phyloP scores from a whole-genome alignment of 2,329 filamentous ascomycete species.

The Setomelanomma holmii region DNA sequence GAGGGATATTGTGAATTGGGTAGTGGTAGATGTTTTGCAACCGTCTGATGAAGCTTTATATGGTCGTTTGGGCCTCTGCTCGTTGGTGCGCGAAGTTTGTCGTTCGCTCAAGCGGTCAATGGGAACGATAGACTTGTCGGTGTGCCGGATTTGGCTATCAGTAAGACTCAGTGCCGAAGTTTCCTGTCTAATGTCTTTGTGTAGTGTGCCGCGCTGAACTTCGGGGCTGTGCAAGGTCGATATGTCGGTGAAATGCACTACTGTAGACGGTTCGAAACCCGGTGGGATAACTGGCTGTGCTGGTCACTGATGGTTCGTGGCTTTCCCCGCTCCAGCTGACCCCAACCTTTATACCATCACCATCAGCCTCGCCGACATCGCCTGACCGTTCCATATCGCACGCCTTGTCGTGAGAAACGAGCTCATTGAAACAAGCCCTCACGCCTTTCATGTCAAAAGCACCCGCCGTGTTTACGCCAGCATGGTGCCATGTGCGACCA shows the following conservation, averaged over 20 bases:
- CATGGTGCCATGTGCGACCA: not conserved
- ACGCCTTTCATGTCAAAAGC: constrained; percentile 14
- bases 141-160: not conserved
- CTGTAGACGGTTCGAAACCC: not conserved
- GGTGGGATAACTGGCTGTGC: not conserved
- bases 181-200: too few relatives aligned
- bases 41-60: not conserved
- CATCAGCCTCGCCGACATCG: not conserved
- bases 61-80: not conserved
- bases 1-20: not conserved
- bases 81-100: not conserved
- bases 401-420: constrained; percentile 6
- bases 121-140: not conserved
- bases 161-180: too few relatives aligned
- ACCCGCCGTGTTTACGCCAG: not conserved
- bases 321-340: not conserved
- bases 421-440: constrained; percentile 3
- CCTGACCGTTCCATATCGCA: not conserved
- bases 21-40: not conserved
- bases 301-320: not conserved
- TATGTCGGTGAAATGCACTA: not conserved
- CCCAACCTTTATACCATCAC: not conserved
- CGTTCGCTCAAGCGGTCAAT: not conserved
- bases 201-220: too few relatives aligned
- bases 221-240: too few relatives aligned